Base-by-base conservation (phyloP, 441 rosid genomes). In the Gossypium schwendimanii region DNA sequence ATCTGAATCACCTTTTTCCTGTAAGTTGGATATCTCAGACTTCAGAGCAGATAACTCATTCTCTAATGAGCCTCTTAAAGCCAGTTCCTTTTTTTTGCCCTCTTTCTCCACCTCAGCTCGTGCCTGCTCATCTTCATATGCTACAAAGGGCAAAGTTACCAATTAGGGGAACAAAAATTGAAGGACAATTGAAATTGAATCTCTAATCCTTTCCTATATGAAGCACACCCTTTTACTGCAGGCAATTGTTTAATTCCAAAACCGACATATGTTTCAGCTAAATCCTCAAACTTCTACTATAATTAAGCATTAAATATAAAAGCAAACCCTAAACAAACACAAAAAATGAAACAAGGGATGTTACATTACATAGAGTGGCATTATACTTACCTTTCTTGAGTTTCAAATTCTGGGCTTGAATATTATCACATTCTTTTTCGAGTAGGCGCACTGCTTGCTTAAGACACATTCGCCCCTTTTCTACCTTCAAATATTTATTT, bases 391-490 rank as follows among this genome's bases (percentile, higher is more conserved):
- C 86, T 81, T 83, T 84, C 81, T 79, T 78, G 71, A 87, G 84
- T 50, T 47, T 41, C 55, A 70, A 39, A 80, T 80, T 89, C 63
- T 89, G 85, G 5, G 79, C 78, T 68, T 85, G 75, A 60, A 78
- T 55, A 72, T 73, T 78, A 28, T 65, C 78, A 3, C 79, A 28
- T 72, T 81, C 83, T 23, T 76, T 81, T 54, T 82, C 70, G 1
- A 86, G 86, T 69, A 91, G 58, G 57, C 81, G 67, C 23, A 82
- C 71, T 2, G 84, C 87, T 79, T 87, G 81, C 79, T 81, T 79
- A 18, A 86, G 83, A 39, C 74, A 81, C 28, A 78, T 81, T n/a
- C 96, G 78, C 77, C 86, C 86, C 75, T 72, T 81, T 73, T 77
- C 83, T 65, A 81, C 63, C 78, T 79, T 83, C 0, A 75, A 11